Base-by-base conservation (phyloP, 768 basidiomycete genomes). In the Guyanaporus albipodus region DNA sequence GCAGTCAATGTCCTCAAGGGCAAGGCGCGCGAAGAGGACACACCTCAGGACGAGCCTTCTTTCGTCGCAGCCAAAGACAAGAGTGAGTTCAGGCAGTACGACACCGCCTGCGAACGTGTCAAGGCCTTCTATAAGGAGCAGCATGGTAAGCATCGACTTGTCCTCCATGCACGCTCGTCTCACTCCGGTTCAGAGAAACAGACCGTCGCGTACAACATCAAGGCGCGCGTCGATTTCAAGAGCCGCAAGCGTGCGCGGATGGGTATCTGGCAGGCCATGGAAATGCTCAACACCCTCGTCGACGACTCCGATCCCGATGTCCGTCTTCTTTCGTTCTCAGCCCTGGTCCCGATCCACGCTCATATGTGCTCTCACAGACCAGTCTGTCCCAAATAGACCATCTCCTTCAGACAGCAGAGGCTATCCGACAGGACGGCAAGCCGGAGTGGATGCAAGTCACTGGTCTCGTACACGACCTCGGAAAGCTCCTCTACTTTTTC, bases 271-370 rank as follows among this genome's bases (percentile, higher is more conserved):
- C 79, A 88, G 54, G 88, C 88, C 9, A 91, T 91, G 67, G 87
- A 91, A 57, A 80, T 81, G 75, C 80, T 94, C 38, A 83, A 92
- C 60, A 91, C 87, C 2, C 74, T 94, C 34, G 77, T 93, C 46
- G 90, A 94, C 63, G 90, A 93, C 53, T 91, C 88, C 8, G 92
- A 95, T 67, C 92, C 92, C 43, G 92, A 91, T 59, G 88, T 87
- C 47, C 15, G 61, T 36, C 6, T 17, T 37, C 38, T 14, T 22
- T 33, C 10, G 6, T n/a, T n/a, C n/a, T n/a, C 10, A 23, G 6
- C 19, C 6, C 12, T 26, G 18, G 36, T 34, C n/a, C n/a, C n/a
- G 23, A 37, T 52, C 17, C 29, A 38, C 17, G 6, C 51, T 66
- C 31, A 59, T 40, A 8, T 35, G 22, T 21, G 18, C 42, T 54